Conservation (phyloP, 2,329 filamentous ascomycete species). For the Pseudogymnoascus sp. region DNA sequence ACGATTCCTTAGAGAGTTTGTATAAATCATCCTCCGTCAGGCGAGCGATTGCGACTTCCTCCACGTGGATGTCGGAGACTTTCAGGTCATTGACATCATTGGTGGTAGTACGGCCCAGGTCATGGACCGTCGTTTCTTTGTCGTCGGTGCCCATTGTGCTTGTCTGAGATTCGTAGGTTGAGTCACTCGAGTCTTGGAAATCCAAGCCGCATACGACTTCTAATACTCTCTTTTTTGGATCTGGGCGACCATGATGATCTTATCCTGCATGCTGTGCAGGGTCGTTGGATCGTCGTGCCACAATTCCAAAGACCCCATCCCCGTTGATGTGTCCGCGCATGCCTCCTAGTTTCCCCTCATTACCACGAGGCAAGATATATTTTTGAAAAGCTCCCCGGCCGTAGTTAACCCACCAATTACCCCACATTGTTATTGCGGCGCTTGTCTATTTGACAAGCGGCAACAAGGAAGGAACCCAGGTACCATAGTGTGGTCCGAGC, state of each 20-base stretch:
- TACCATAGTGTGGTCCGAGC: not conserved
- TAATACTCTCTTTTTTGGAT: not conserved
- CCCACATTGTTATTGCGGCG: not conserved
- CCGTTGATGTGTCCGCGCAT: not conserved
- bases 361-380: not conserved
- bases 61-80: slow-evolving; percentile 29
- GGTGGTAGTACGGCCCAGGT: slow-evolving; percentile 12
- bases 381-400: not conserved
- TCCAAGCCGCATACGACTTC: not conserved
- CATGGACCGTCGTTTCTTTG: slow-evolving; percentile 3
- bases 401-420: slow-evolving; percentile 6
- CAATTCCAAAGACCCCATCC: not conserved
- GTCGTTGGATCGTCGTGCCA: not conserved
- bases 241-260: slow-evolving; percentile 2
- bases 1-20: slow-evolving; percentile 32
- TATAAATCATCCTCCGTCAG: slow-evolving; percentile 39
- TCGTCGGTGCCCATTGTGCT: not conserved
- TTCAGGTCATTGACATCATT: slow-evolving; percentile 26
- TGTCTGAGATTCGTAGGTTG: not conserved
- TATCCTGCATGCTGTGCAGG: not conserved
- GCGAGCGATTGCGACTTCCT: slow-evolving; percentile 36
- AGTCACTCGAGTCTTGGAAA: not conserved
- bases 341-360: not conserved
- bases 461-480: not conserved
- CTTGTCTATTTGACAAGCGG: not conserved